These are phyloP conservation scores for Phytophthora quininea DNA, from an alignment of 352 stramenopile species.

Conservation along the genomic window DNA sequence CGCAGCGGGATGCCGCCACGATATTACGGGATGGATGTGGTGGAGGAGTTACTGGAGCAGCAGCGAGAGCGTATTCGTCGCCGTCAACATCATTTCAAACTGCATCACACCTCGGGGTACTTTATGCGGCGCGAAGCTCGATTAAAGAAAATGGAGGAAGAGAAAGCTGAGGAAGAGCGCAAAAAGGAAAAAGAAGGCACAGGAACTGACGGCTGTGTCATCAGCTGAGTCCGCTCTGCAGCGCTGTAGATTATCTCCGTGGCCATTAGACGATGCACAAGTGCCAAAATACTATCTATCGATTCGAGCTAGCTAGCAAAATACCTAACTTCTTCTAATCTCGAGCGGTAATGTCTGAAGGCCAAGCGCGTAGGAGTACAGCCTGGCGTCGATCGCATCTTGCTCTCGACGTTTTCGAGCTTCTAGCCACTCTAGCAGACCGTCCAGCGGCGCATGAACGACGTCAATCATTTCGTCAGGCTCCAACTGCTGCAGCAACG, in stretches of 20 bases:
- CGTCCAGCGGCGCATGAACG: conserved; percentile 59
- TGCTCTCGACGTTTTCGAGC: conserved; percentile 39
- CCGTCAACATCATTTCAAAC: conserved; percentile 76
- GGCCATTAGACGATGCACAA: background rate
- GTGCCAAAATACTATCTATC: conserved; percentile 34
- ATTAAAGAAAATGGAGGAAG: conserved; percentile 57
- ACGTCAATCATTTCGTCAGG: conserved; percentile 79
- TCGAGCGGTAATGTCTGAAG: conserved; percentile 41
- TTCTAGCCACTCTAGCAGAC: conserved; percentile 68
- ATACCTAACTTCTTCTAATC: conserved; percentile 11
- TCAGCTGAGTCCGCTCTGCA: conserved; percentile 30
- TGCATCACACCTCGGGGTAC: conserved; percentile 67
- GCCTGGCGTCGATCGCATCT: conserved; percentile 58
- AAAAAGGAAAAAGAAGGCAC: conserved; percentile 27
- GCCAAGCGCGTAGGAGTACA: conserved; percentile 68
- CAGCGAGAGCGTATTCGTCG: conserved; percentile 70
- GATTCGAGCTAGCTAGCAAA: conserved; percentile 17
- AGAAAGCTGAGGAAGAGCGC: conserved; percentile 39
- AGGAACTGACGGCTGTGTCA: conserved; percentile 24
- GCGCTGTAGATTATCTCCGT: conserved; percentile 10
- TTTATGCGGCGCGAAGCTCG: conserved; percentile 76
- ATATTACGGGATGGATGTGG: conserved; percentile 78
- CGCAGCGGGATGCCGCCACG: conserved; percentile 55
- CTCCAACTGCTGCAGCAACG: conserved; percentile 54
- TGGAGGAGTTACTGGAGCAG: conserved; percentile 70